Conservation (phyloP, 202 grass and related monocot species). For the Zoysia matrella region DNA sequence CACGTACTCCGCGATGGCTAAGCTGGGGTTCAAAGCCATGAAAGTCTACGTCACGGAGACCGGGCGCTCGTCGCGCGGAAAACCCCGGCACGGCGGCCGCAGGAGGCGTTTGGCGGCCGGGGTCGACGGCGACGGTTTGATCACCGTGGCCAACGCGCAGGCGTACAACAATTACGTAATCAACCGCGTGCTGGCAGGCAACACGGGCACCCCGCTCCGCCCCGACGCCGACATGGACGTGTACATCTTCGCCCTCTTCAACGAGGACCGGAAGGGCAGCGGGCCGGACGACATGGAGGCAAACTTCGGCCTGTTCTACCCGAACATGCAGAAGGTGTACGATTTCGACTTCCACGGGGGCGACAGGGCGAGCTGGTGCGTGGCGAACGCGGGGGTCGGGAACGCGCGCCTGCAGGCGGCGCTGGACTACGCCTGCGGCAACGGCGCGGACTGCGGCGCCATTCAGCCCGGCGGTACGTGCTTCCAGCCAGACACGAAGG, state of each 20-base stretch:
- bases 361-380: constrained; percentile 25
- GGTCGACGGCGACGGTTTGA: neutral
- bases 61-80: neutral
- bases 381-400: neutral
- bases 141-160: constrained; percentile 35
- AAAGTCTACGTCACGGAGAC: neutral
- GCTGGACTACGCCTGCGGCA: neutral
- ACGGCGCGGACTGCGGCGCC: neutral
- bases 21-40: neutral
- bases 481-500: neutral
- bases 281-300: neutral
- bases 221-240: neutral
- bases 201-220: neutral
- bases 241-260: neutral
- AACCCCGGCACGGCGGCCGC: neutral
- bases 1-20: constrained; percentile 41
- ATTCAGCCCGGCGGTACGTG: neutral
- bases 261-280: neutral
- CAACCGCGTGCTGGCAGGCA: neutral
- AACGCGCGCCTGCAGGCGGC: neutral
- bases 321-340: neutral
- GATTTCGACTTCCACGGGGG: neutral
- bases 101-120: neutral
- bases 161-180: constrained; percentile 33
- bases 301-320: neutral